phyloP scores from a whole-genome alignment of 1,284 basidiomycete species.

The Irpex rosettiformis region DNA sequence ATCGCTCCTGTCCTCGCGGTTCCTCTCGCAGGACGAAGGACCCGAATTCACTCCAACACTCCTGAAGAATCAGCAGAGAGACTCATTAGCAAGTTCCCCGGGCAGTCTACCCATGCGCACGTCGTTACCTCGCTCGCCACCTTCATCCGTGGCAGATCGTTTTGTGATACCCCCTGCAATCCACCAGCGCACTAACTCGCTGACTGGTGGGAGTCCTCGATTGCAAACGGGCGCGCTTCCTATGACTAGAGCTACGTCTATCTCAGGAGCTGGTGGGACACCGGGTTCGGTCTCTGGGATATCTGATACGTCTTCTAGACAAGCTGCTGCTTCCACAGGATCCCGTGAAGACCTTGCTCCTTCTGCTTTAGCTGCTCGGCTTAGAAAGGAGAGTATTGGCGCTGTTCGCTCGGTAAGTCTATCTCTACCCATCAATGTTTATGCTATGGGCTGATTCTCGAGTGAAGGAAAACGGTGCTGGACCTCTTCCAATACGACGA shows the following conservation, averaged over 20 bases:
- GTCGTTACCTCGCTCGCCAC: slow-evolving; percentile 41
- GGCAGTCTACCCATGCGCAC: slow-evolving; percentile 40
- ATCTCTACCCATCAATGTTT: background rate
- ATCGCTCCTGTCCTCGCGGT: slow-evolving; percentile 66
- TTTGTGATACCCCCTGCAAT: slow-evolving; percentile 46
- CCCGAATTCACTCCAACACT: slow-evolving; percentile 63
- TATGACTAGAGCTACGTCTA: slow-evolving; percentile 25
- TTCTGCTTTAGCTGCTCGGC: slow-evolving; percentile 32
- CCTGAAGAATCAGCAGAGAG: slow-evolving; percentile 47
- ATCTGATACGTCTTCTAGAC: slow-evolving; percentile 37
- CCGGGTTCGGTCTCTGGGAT: slow-evolving; percentile 33
- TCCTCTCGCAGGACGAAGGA: slow-evolving; percentile 58
- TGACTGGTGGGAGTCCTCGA: slow-evolving; percentile 31
- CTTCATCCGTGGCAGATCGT: slow-evolving; percentile 47
- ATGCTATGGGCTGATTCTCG: slow-evolving; percentile 14
- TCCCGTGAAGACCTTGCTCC: slow-evolving; percentile 35
- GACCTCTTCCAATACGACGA: slow-evolving; percentile 49
- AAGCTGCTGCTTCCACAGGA: slow-evolving; percentile 31
- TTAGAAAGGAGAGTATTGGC: slow-evolving; percentile 40
- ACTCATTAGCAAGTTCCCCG: slow-evolving; percentile 44
- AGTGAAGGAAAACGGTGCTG: slow-evolving; percentile 36
- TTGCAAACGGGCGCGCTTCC: slow-evolving; percentile 35
- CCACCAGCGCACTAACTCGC: slow-evolving; percentile 32
- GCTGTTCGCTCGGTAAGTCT: slow-evolving; percentile 30
- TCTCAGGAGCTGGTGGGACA: slow-evolving; percentile 23